Evolutionary conservation across 129 eudicot genomes (phyloP).

Genomic region (Flaveria linearis): DNA sequence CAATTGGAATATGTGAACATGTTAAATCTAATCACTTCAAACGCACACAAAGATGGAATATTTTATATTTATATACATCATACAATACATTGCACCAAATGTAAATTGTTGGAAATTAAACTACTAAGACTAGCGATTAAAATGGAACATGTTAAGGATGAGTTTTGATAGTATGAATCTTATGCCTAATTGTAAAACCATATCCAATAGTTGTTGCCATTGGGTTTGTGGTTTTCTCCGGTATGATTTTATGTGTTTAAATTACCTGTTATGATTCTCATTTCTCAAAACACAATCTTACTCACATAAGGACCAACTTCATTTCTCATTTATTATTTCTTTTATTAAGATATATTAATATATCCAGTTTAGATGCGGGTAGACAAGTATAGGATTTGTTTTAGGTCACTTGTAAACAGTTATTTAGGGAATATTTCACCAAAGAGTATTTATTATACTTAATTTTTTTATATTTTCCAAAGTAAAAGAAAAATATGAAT

Average conservation of each 20-base stretch:
- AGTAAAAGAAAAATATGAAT: no score
- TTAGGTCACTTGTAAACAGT: not conserved
- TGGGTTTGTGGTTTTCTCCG: not conserved
- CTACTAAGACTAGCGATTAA: not conserved
- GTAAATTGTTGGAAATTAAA: not conserved
- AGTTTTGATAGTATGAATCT: not conserved
- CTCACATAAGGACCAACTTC: not conserved
- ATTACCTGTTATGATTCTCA: not conserved
- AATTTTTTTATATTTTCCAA: no score
- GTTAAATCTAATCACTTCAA: slow-evolving; percentile 5
- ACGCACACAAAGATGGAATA: not conserved
- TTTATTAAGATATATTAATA: not conserved
- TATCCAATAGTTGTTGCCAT: not conserved
- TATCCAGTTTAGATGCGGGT: not conserved
- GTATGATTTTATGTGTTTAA: not conserved
- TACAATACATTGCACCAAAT: slow-evolving; percentile 1
- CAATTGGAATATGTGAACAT: slow-evolving; percentile 31
- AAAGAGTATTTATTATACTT: not conserved
- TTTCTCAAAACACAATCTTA: not conserved
- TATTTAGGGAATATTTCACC: not conserved
- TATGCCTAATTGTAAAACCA: not conserved
- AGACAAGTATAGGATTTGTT: not conserved
- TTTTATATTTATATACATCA: not conserved
- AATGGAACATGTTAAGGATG: not conserved
- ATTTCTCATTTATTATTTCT: not conserved